A percentile compares a stretch with the other conserved stretches of the same genome.
These are phyloP conservation scores for Scheffersomyces titani DNA, from an alignment of 1,139 yeast species.

Conservation along the genomic window DNA sequence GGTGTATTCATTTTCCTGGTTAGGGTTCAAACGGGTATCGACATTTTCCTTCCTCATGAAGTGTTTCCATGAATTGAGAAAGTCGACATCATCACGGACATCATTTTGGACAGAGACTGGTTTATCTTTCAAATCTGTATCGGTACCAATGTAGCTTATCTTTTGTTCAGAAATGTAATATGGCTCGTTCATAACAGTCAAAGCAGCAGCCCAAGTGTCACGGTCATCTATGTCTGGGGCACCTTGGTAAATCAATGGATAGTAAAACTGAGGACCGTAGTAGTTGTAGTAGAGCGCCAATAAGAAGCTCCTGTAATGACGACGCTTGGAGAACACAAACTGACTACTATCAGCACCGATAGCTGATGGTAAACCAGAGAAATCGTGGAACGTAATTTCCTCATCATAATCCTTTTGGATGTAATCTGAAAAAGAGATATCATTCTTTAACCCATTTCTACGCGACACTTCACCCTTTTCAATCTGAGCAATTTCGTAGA, in stretches of 20 bases:
- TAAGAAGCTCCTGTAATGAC: conserved; percentile 29
- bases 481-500: conserved; percentile 35
- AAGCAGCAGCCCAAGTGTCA: conserved; percentile 42
- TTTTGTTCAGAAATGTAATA: conserved; percentile 27
- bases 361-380: conserved; percentile 31
- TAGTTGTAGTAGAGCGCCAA: conserved; percentile 36
- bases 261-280: conserved; percentile 28
- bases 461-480: conserved; percentile 29
- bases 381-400: conserved; percentile 34
- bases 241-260: conserved; percentile 38
- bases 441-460: conserved; percentile 33
- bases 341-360: conserved; percentile 38
- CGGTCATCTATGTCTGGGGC: conserved; percentile 41
- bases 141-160: conserved; percentile 1
- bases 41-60: conserved; percentile 8
- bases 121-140: not conserved
- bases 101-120: not conserved
- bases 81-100: not conserved
- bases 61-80: conserved; percentile 8
- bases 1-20: conserved; percentile 30
- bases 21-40: conserved; percentile 36
- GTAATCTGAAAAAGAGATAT: conserved; percentile 23
- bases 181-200: conserved; percentile 37
- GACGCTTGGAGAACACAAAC: conserved; percentile 33
- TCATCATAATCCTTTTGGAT: conserved; percentile 14